Base-by-base conservation (phyloP, 148 eudicot genomes). In the Cornus florida region DNA sequence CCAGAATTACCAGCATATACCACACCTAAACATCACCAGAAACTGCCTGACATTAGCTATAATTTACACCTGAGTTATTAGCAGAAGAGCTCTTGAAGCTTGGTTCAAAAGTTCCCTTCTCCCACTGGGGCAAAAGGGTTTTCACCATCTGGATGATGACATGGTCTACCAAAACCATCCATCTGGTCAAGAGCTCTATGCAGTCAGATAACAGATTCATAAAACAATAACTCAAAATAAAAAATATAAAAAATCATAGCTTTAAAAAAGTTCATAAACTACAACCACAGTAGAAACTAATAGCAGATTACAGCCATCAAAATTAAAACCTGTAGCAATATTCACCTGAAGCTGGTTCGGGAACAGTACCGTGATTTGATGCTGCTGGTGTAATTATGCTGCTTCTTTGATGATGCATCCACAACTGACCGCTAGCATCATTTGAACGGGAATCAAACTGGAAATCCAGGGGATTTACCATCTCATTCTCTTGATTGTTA, bases 21-120 rank as follows among this genome's bases (percentile, higher is more conserved):
- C 73, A 81, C 91, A 93, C 99, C 99, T 96, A 94, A 87, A 89
- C 83, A 89, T 78, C 57, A 75, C 85, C 86, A 91, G 62, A 91
- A 83, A 80, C 82, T 80, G 64, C 75, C 77, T 43, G 66, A 84
- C 38, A 90, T 90, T 89, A 90, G 87, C 77, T 84, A 84, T 72
- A 33, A 79, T 66, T n/a, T 70, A 85, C 68, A 41, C 23, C 75
- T 74, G 33, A 53, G 62, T 22, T 33, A 10, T 70, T 46, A 81
- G 70, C 62, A 33, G 67, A 87, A 80, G 74, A 87, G 78, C 88
- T 84, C 84, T 89, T 90, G 80, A 77, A 85, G 84, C 82, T 60
- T 60, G 86, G 86, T 72, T 77, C 80, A 82, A 88, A 79, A 43
- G 48, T 80, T 71, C 87, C 86, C 87, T 81, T 77, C 71, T 82